phyloP scores from a whole-genome alignment of 148 eudicot species.

The Camellia japonica region DNA sequence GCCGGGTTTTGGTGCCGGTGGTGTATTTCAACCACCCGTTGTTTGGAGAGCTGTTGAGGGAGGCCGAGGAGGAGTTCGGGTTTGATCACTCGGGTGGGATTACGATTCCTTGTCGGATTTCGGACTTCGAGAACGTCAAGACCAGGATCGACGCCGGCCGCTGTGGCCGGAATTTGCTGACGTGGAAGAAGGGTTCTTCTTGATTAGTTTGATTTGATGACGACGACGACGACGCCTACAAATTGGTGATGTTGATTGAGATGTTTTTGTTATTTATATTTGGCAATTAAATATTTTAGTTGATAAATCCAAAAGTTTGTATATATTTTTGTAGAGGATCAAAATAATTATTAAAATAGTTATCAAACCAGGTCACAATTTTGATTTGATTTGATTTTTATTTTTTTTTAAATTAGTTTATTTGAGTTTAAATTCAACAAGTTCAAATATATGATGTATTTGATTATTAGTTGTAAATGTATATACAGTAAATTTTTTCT shows the following conservation, averaged over 20 bases:
- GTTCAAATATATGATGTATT: no score
- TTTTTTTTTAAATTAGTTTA: no score
- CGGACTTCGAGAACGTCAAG: conserved; percentile 74
- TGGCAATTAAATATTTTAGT: no score
- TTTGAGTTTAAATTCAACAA: no score
- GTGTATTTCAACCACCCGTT: conserved; percentile 77
- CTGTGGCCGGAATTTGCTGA: conserved; percentile 33
- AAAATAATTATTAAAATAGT: no score
- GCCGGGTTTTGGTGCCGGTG: conserved; percentile 69
- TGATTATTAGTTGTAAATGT: no score
- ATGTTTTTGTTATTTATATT: no score
- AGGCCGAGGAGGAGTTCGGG: conserved; percentile 76
- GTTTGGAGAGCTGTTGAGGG: conserved; percentile 58
- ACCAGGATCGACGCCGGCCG: conserved; percentile 50
- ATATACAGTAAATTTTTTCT: no score
- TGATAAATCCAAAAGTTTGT: no score
- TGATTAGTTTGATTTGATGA: neutral
- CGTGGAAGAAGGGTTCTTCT: conserved; percentile 16
- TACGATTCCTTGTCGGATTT: conserved; percentile 74
- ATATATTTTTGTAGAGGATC: no score
- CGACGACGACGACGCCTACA: neutral
- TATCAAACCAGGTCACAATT: no score
- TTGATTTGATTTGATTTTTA: no score
- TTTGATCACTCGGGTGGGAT: conserved; percentile 80
- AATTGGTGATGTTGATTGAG: neutral